Conservation (phyloP, 345 rosid species). For the Eucalyptus regnans region DNA sequence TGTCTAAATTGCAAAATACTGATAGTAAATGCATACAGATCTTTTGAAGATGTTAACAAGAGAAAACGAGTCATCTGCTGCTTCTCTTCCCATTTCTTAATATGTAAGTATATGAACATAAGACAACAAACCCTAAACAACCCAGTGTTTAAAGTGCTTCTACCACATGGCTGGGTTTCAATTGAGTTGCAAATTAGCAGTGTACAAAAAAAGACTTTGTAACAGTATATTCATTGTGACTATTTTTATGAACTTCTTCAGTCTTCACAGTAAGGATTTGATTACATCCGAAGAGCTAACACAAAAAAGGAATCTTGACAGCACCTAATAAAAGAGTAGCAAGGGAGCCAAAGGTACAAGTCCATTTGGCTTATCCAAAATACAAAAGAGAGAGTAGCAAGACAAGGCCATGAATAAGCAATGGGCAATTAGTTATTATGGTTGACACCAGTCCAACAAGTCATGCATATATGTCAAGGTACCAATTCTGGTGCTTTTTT, state of each 20-base stretch:
- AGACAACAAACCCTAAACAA: background rate
- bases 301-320: background rate
- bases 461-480: background rate
- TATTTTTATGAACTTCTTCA: background rate
- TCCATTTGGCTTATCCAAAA: background rate
- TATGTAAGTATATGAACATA: background rate
- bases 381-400: background rate
- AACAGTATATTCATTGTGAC: background rate
- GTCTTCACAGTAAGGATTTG: background rate
- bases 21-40: background rate
- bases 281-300: background rate
- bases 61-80: background rate
- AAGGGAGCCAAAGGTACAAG: background rate
- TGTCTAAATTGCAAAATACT: background rate
- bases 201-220: background rate
- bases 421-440: background rate
- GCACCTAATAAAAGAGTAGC: background rate
- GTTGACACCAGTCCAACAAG: background rate
- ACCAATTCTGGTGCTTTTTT: background rate
- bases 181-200: background rate
- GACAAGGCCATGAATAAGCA: background rate
- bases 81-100: background rate
- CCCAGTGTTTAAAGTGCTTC: background rate
- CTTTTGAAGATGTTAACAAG: background rate
- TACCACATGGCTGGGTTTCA: background rate